Conservation (phyloP, 345 rosid genomes). For the Brassica cretica region DNA sequence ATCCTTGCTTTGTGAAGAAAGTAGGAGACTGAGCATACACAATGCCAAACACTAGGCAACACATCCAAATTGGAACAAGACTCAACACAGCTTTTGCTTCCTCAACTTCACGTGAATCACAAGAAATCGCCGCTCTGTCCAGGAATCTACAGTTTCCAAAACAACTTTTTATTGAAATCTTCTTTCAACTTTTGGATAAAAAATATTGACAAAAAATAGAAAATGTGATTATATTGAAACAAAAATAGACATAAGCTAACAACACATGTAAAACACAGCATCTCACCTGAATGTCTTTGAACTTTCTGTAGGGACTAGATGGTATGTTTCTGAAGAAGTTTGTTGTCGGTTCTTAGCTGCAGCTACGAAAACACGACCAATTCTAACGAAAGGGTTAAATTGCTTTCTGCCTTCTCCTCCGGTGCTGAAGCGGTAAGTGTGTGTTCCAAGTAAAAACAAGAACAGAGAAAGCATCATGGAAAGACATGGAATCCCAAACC, state of each 20-base stretch:
- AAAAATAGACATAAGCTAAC: not conserved
- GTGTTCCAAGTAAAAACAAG: conserved; percentile 33
- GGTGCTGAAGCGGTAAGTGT: conserved; percentile 24
- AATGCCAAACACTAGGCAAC: conserved; percentile 50
- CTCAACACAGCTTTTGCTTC: conserved; percentile 48
- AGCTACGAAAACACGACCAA: conserved; percentile 34
- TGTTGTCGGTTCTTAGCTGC: conserved; percentile 30
- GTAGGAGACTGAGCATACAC: conserved; percentile 55
- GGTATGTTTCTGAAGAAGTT: conserved; percentile 2
- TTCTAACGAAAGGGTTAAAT: conserved; percentile 31
- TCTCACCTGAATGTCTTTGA: conserved; percentile 46
- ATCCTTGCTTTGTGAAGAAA: conserved; percentile 63
- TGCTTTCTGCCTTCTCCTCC: conserved; percentile 16
- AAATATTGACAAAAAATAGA: not conserved
- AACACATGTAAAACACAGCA: not conserved
- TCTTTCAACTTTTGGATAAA: not conserved
- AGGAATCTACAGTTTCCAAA: conserved; percentile 46
- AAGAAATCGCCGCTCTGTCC: conserved; percentile 49
- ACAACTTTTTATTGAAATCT: not conserved
- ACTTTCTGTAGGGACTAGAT: conserved; percentile 35
- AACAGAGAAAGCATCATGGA: conserved; percentile 26
- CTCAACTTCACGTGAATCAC: conserved; percentile 48
- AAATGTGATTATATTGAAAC: not conserved
- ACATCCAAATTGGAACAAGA: conserved; percentile 53
- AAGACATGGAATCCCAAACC: conserved; percentile 33